A percentile compares a stretch with the other conserved stretches of the same genome.
Conservation (phyloP, 441 rosid species). For the Theobroma grandiflorum region DNA sequence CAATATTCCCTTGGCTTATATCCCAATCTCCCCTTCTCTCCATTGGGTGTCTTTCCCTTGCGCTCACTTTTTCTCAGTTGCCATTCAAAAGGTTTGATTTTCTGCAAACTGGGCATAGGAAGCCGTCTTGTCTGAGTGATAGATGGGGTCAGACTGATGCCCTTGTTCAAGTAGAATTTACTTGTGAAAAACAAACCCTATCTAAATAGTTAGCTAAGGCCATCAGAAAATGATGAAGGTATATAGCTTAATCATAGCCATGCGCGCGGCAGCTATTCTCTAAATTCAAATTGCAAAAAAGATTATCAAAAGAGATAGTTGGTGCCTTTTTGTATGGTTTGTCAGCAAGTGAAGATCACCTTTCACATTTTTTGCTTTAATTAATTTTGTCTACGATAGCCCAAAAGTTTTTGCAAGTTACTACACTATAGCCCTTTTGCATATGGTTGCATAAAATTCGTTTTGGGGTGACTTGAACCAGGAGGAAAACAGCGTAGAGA, state of each 20-base stretch:
- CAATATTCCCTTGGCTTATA: background rate
- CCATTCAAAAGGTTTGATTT: background rate
- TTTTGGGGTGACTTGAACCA: background rate
- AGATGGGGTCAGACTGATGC: background rate
- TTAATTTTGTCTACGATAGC: no score
- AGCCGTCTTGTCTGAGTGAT: background rate
- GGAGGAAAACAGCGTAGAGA: background rate
- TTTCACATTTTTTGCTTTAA: no score
- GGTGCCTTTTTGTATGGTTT: no score
- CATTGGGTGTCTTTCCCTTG: background rate
- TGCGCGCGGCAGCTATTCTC: no score
- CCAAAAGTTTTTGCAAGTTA: no score
- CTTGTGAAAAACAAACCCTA: background rate
- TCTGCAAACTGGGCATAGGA: constrained; percentile 12
- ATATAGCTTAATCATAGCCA: no score
- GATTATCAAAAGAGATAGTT: no score
- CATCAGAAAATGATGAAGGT: background rate
- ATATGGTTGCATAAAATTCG: background rate
- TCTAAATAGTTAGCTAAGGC: background rate
- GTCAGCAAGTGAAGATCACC: no score
- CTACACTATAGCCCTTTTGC: background rate
- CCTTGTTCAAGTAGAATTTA: background rate
- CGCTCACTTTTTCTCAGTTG: background rate
- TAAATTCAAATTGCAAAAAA: no score
- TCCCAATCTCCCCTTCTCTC: background rate